Percentiles rank a stretch among this genome's conserved stretches.
These are phyloP conservation scores for Bruguiera parviflora DNA, from an alignment of 345 rosid species.

Conservation along the genomic window DNA sequence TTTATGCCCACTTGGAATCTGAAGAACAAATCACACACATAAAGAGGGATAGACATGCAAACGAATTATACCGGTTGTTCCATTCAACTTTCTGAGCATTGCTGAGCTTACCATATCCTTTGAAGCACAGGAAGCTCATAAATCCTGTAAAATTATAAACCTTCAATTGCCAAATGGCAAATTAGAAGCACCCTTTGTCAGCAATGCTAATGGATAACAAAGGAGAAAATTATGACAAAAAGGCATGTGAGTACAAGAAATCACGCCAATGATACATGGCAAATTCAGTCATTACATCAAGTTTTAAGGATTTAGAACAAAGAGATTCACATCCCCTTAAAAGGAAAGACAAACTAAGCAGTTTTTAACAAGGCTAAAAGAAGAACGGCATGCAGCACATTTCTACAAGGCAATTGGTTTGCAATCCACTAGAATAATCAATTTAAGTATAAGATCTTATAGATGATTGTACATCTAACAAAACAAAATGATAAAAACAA, in stretches of 20 bases:
- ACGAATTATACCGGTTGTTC: constrained; percentile 62
- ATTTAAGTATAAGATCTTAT: neutral
- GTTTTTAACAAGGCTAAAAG: neutral
- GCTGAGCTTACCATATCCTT: constrained; percentile 52
- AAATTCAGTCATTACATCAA: neutral
- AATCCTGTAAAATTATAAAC: constrained; percentile 60
- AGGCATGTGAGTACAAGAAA: neutral
- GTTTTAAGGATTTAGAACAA: neutral
- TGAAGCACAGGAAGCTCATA: constrained; percentile 45
- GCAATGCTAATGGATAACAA: neutral
- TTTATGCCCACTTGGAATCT: neutral
- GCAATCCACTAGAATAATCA: neutral
- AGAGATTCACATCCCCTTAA: neutral
- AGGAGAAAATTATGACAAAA: neutral
- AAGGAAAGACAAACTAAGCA: neutral
- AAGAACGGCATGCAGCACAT: neutral
- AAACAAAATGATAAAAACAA: neutral
- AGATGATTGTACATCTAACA: neutral
- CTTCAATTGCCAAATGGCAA: constrained; percentile 36
- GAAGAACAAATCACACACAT: neutral
- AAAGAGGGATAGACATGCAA: constrained; percentile 1
- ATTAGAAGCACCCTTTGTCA: constrained; percentile 1
- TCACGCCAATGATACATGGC: neutral
- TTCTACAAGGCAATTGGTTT: neutral
- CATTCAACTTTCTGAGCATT: constrained; percentile 60